Evolutionary conservation across 2,329 filamentous ascomycete species (phyloP).

Genomic region (Lasiodiplodia hormozganensis): DNA sequence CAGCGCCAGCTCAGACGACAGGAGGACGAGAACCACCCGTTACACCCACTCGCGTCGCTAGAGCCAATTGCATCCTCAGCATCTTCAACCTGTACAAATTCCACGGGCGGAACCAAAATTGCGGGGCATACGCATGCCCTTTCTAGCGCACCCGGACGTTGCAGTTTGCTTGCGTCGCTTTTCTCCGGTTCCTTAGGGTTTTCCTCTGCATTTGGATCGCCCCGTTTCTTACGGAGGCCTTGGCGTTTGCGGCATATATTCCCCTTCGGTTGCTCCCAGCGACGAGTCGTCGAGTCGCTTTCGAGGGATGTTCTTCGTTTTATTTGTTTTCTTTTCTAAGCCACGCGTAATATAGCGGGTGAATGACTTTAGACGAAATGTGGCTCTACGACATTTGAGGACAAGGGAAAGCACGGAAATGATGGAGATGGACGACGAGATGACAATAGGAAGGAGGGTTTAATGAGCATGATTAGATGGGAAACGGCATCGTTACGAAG

Average conservation of each 20-base stretch:
- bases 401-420: neutral
- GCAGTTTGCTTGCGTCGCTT: constrained; percentile 1
- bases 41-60: constrained; percentile 39
- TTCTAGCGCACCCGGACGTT: neutral
- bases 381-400: neutral
- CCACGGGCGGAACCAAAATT: constrained; percentile 3
- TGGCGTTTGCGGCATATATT: constrained; percentile 21
- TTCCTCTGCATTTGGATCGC: constrained; percentile 16
- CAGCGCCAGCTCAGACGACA: constrained; percentile 53
- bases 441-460: constrained; percentile 3
- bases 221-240: constrained; percentile 1
- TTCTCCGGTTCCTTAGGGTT: neutral
- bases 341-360: constrained; percentile 18
- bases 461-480: constrained; percentile 21
- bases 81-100: constrained; percentile 18
- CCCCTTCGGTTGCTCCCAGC: neutral
- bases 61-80: neutral
- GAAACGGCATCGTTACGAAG: neutral
- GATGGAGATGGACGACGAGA: constrained; percentile 17
- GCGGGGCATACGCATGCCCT: neutral
- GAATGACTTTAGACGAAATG: neutral
- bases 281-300: neutral
- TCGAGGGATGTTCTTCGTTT: neutral
- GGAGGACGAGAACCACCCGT: constrained; percentile 46
- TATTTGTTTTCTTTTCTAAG: neutral